Base-by-base conservation (phyloP, 371 early-diverging fungal species). In the Apophysomyces variabilis region DNA sequence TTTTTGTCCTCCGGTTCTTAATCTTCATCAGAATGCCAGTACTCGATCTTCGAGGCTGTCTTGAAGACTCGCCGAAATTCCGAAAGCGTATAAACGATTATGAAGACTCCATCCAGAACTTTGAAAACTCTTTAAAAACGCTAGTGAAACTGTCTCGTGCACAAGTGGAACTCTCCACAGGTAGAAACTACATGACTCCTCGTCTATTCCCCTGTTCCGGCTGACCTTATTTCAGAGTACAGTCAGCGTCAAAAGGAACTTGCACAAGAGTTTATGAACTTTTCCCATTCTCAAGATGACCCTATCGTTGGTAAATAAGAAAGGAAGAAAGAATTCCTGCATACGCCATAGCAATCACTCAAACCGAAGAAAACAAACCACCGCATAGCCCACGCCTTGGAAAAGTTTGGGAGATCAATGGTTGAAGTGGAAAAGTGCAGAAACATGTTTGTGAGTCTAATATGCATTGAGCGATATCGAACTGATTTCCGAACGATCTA, bases 401-500 rank as follows among this genome's bases (percentile, higher is more conserved):
- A 85, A 50, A 84, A 85, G 61, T 87, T 84, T 69, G 78, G 85
- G 32, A 80, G 78, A 44, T 83, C 87, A 35, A 71, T 90, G 36
- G 74, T 76, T 45, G 88, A 90, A 67, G 81, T 90, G 45, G 88
- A 90, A 54, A 85, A 85, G 58, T 85, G 83, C 66, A 72, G 90
- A 54, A 57, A 73, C 26, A 86, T 90, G 84, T 80, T 88, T 75
- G 88, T 88, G 82, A 61, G 73, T 38, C 7, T 54, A 4, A n/a
- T 26, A 66, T 45, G 12, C 13, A 54, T 7, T 36, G 26, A 57
- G 4, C 14, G n/a, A 35, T 41, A 41, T 26, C 56, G 13, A 38
- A 5, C 35, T 32, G 36, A 57, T 39, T 9, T 36, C 45, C 45
- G 45, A 65, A 47, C 1, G 44, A 12, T n/a, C 38, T 32, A 6